A percentile compares a stretch with the other conserved stretches of the same genome.
Evolutionary conservation across 2,329 filamentous ascomycete species (phyloP).

Genomic region (Podosphaera fusca): DNA sequence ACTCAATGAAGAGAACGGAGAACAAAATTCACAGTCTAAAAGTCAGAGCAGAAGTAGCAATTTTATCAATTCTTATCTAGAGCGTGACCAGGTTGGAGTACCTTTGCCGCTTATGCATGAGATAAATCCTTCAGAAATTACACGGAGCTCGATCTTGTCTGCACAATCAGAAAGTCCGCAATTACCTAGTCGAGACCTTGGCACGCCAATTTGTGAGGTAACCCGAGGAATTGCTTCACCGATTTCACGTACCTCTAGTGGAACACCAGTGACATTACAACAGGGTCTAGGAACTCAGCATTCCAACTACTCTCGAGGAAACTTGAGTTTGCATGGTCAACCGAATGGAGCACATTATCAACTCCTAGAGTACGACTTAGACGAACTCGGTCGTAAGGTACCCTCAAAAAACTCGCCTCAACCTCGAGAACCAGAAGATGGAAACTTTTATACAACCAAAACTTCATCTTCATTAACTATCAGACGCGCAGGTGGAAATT

Average conservation of each 20-base stretch:
- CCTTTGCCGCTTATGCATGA: constrained; percentile 80
- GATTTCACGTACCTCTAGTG: constrained; percentile 36
- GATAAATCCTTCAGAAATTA: constrained; percentile 67
- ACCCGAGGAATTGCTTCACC: constrained; percentile 35
- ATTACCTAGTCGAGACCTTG: constrained; percentile 36
- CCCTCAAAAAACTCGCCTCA: constrained; percentile 9
- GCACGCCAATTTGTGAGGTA: constrained; percentile 38
- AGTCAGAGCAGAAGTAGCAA: constrained; percentile 19
- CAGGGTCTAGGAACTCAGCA: constrained; percentile 43
- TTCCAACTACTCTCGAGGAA: constrained; percentile 20
- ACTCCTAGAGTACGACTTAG: constrained; percentile 14
- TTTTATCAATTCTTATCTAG: constrained; percentile 27
- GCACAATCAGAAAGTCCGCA: constrained; percentile 52
- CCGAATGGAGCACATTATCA: constrained; percentile 23
- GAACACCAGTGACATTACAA: constrained; percentile 31
- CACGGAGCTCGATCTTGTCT: constrained; percentile 66
- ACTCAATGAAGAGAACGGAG: constrained; percentile 22
- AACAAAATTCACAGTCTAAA: constrained; percentile 15
- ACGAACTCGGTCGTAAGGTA: constrained; percentile 16
- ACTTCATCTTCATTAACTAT: constrained; percentile 8
- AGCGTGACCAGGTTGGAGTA: constrained; percentile 32
- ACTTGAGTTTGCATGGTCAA: constrained; percentile 23
- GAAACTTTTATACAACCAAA: constrained; percentile 7
- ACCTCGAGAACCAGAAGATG: constrained; percentile 6
- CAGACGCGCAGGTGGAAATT: constrained; percentile 12